A percentile compares a stretch with the other conserved stretches of the same genome.
Evolutionary conservation across 257 asterid genomes (phyloP).

Genomic region (Lycium barbarum): DNA sequence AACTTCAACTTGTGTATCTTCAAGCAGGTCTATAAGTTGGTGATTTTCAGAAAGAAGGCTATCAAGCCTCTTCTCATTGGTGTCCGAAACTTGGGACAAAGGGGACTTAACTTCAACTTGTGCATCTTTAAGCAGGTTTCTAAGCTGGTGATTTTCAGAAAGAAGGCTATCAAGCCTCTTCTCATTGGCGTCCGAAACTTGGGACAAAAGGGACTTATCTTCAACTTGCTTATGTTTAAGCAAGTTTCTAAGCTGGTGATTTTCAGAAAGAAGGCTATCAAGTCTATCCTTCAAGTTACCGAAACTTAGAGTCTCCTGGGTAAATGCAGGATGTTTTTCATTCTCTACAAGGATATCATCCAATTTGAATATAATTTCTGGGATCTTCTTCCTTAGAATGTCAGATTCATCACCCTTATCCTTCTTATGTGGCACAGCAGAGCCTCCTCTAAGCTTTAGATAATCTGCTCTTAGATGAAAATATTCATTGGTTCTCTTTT

Average conservation of each 20-base stretch:
- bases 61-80: too few relatives aligned
- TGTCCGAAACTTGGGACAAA: too few relatives aligned
- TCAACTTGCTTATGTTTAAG: slow-evolving; percentile 60
- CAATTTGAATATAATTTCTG: slow-evolving; percentile 63
- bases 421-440: slow-evolving; percentile 55
- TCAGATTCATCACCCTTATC: slow-evolving; percentile 71
- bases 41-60: too few relatives aligned
- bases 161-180: slow-evolving; percentile 31
- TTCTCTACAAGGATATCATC: slow-evolving; percentile 68
- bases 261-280: slow-evolving; percentile 71
- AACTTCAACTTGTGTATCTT: too few relatives aligned
- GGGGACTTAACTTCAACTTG: too few relatives aligned
- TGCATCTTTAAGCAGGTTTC: too few relatives aligned
- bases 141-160: too few relatives aligned
- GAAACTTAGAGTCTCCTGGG: slow-evolving; percentile 45
- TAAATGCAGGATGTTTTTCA: slow-evolving; percentile 56
- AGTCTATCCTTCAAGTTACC: slow-evolving; percentile 56
- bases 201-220: slow-evolving; percentile 58
- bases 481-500: slow-evolving; percentile 64
- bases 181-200: slow-evolving; percentile 56
- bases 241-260: slow-evolving; percentile 59
- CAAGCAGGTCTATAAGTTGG: too few relatives aligned
- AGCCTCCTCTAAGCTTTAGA: slow-evolving; percentile 57
- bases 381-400: slow-evolving; percentile 65
- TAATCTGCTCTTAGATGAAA: slow-evolving; percentile 68